Evolutionary conservation across 768 basidiomycete genomes (phyloP).

Genomic region (Naganishia kalamii): DNA sequence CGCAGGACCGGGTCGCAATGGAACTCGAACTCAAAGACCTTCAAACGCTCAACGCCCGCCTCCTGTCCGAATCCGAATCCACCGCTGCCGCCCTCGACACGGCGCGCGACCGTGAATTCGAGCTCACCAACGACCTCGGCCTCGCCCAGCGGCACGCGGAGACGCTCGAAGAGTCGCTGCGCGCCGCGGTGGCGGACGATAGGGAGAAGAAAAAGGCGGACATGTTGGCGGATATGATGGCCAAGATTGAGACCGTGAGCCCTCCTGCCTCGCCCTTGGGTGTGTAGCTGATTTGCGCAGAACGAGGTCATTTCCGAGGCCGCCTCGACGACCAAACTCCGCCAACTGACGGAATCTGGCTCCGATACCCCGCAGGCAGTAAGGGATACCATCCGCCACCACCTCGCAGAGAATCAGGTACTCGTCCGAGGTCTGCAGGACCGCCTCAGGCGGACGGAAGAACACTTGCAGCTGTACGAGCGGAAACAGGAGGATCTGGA

Average conservation of each 20-base stretch:
- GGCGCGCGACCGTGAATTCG: slow-evolving; percentile 85
- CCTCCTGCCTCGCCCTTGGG: too few species aligned
- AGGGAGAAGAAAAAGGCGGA: slow-evolving; percentile 99
- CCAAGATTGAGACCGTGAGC: slow-evolving; percentile 87
- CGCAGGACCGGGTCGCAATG: slow-evolving; percentile 87
- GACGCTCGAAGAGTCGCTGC: slow-evolving; percentile 76
- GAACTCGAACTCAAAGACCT: slow-evolving; percentile 88
- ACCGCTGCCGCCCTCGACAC: slow-evolving; percentile 85
- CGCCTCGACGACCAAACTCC: slow-evolving; percentile 23
- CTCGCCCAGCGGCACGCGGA: slow-evolving; percentile 58
- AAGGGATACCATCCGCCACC: slow-evolving; percentile 69
- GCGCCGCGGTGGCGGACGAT: slow-evolving; percentile 81
- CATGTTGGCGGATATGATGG: slow-evolving; percentile 99
- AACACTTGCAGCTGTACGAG: slow-evolving; percentile 79
- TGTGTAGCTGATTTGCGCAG: slow-evolving; percentile 22
- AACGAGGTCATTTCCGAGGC: slow-evolving; percentile 27
- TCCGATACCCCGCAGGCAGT: slow-evolving; percentile 18
- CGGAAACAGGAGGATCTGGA: slow-evolving; percentile 84
- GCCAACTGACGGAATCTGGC: slow-evolving; percentile 33
- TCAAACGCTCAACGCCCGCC: slow-evolving; percentile 78
- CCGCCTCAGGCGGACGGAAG: slow-evolving; percentile 76
- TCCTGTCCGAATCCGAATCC: slow-evolving; percentile 96
- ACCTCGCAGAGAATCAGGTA: slow-evolving; percentile 80
- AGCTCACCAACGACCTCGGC: slow-evolving; percentile 60
- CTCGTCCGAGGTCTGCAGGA: slow-evolving; percentile 83